A percentile compares a stretch with the other conserved stretches of the same genome.
Conservation (phyloP, 257 asterid genomes). For the Jacaranda copaia region DNA sequence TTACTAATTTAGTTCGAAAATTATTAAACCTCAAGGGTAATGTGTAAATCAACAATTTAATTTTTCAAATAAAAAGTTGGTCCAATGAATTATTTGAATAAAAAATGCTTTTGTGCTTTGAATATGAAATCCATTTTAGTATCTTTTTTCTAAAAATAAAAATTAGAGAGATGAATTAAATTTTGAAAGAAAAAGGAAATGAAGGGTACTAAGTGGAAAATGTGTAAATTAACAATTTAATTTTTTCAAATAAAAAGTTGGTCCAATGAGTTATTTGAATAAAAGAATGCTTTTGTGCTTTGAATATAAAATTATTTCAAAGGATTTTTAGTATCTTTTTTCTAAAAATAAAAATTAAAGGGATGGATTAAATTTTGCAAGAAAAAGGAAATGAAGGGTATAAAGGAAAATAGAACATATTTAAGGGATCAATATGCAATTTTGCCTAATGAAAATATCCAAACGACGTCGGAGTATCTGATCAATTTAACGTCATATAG, state of each 20-base stretch:
- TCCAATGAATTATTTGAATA: neutral
- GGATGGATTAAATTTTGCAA: neutral
- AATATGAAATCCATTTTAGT: neutral
- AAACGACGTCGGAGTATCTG: slow-evolving; percentile 41
- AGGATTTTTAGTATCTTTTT: too few species aligned
- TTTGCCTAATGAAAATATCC: neutral
- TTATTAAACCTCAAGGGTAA: too few species aligned
- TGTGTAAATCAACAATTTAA: too few species aligned
- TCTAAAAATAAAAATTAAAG: neutral
- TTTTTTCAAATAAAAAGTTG: too few species aligned
- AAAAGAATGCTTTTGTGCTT: too few species aligned
- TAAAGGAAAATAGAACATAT: neutral
- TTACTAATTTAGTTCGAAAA: too few species aligned
- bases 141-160: too few species aligned
- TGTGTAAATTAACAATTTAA: too few species aligned
- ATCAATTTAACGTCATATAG: slow-evolving; percentile 1
- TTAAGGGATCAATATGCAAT: neutral
- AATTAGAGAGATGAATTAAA: neutral
- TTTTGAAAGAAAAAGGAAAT: neutral
- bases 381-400: neutral
- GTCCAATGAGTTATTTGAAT: too few species aligned
- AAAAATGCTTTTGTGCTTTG: too few species aligned
- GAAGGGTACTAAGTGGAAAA: neutral
- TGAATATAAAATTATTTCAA: too few species aligned
- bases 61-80: neutral